Base-by-base conservation (phyloP, 2,329 filamentous ascomycete genomes). In the Arthrobotrys sinensis region DNA sequence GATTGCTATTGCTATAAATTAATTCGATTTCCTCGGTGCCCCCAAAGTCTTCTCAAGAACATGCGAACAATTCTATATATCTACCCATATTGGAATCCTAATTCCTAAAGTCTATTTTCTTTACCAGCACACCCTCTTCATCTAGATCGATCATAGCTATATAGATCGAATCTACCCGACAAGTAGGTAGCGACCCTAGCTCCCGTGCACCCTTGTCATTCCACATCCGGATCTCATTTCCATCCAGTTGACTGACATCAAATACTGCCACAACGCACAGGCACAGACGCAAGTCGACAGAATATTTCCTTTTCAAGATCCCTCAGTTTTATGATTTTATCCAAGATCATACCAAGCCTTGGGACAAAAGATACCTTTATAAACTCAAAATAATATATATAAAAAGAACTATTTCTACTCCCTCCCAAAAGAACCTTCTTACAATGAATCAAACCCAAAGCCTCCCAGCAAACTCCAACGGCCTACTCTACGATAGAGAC, bases 361-460 rank as follows among this genome's bases (percentile, higher is more conserved):
- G 4, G 24, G 24, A 28, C 24, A 28, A 28, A 28, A 28, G 24
- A 28, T 28, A 28, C 24, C 4, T 28, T 28, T 2, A 4, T 4
- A 28, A 28, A 28, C 24, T 28, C 4, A n/a, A 28, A 24, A 8
- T 14, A 60, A n/a, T 43, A 24, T 43, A 28, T 60, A n/a, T n/a
- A n/a, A 43, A 40, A 60, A 4, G 19, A 40, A 24, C 14, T 14
- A 60, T 40, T 3, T n/a, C 21, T 24, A 43, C 53, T 21, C 21
- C 32, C 8, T 36, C 19, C 5, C 11, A 16, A 28, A 60, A 43
- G 0, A 1, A 4, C 5, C 21, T 5, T 32, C 24, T 34, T 48
- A 66, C 12, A 4, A 77, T 77, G 73, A 77, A 71, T n/a, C 28
- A 66, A 19, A 46, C 71, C 24, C 60, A 71, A 57, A 77, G 66